A percentile compares a stretch with the other conserved stretches of the same genome.
These are phyloP conservation scores for Populus ilicifolia DNA, from an alignment of 345 rosid genomes.

Conservation along the genomic window DNA sequence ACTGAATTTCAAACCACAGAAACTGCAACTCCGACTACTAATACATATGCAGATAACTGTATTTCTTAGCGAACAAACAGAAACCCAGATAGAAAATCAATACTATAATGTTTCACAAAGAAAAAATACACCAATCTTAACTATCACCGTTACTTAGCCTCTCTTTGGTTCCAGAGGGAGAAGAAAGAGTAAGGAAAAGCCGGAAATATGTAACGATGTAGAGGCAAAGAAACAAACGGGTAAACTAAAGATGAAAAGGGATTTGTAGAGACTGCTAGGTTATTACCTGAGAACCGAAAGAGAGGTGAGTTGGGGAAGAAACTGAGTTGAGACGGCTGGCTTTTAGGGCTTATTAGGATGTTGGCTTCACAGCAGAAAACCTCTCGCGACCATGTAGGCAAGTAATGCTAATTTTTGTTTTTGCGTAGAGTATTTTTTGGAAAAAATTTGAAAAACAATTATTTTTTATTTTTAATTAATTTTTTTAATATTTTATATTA, in stretches of 20 bases:
- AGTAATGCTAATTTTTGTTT: too few relatives aligned
- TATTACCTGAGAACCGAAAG: background rate
- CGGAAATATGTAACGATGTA: background rate
- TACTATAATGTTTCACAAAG: background rate
- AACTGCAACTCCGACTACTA: background rate
- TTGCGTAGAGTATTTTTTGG: too few relatives aligned
- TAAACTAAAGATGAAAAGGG: background rate
- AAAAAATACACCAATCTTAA: background rate
- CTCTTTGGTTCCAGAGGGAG: background rate
- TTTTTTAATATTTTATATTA: too few relatives aligned
- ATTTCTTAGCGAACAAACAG: background rate
- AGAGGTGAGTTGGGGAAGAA: background rate
- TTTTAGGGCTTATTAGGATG: background rate
- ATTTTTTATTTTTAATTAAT: too few relatives aligned
- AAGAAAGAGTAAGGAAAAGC: background rate
- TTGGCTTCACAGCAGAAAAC: background rate
- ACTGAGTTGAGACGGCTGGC: background rate
- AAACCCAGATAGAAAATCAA: background rate
- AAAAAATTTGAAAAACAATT: too few relatives aligned
- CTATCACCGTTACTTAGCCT: background rate
- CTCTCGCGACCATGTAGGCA: background rate
- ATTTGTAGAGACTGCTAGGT: background rate
- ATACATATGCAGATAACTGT: background rate
- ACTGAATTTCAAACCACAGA: background rate
- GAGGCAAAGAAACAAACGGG: background rate